Evolutionary conservation across 2,329 filamentous ascomycete species (phyloP).

Genomic region (Pyricularia sp.): DNA sequence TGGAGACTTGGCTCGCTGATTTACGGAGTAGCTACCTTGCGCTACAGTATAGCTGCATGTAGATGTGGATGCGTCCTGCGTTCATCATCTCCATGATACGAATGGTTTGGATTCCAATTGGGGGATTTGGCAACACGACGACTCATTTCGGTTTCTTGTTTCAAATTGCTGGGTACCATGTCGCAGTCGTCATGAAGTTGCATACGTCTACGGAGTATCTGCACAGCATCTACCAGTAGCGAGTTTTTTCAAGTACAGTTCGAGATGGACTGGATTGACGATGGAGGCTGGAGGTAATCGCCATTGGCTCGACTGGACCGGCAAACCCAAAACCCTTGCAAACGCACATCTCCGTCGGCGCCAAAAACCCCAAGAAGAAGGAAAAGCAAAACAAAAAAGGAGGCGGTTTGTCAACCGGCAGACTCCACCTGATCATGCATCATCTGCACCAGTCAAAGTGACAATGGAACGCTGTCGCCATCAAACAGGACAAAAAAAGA

Average conservation of each 20-base stretch:
- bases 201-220: not conserved
- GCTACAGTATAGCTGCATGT: not conserved
- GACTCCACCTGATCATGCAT: not conserved
- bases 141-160: not conserved
- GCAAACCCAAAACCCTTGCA: not conserved
- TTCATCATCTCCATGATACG: not conserved
- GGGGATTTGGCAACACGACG: not conserved
- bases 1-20: not conserved
- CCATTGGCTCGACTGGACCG: not conserved
- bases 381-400: not conserved
- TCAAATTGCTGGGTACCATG: not conserved
- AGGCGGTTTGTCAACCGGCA: not conserved
- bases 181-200: not conserved
- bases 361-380: not conserved
- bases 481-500: not conserved
- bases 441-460: not conserved
- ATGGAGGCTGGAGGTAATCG: not conserved
- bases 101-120: not conserved
- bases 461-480: not conserved
- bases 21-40: not conserved
- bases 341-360: not conserved
- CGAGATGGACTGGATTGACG: not conserved
- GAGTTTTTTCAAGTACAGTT: not conserved
- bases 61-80: not conserved
- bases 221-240: no score